A percentile compares a stretch with the other conserved stretches of the same genome.
phyloP scores from a whole-genome alignment of 345 rosid species.

The Salix brachista region DNA sequence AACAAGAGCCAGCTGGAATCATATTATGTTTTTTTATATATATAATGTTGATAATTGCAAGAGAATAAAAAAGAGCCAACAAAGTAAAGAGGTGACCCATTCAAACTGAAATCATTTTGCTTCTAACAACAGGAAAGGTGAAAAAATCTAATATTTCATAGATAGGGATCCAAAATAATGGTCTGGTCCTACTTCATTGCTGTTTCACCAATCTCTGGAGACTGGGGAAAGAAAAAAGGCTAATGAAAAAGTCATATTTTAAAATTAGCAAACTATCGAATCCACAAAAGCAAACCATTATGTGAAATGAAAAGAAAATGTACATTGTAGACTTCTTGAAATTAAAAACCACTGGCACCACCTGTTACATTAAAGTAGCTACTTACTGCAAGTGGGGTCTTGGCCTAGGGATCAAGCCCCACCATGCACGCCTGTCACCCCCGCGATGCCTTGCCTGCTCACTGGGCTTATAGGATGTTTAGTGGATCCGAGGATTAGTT shows the following conservation, averaged over 20 bases:
- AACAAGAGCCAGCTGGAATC: slow-evolving; percentile 16
- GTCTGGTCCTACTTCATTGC: slow-evolving; percentile 7
- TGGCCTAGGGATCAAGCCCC: too few relatives aligned
- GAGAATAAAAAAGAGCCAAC: background rate
- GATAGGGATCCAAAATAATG: background rate
- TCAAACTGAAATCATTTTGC: slow-evolving; percentile 7
- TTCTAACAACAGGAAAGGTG: background rate
- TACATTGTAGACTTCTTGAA: background rate
- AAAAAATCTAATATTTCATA: slow-evolving; percentile 2
- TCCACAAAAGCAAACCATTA: background rate
- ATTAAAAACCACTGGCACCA: background rate
- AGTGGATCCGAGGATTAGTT: too few relatives aligned
- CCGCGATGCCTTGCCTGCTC: too few relatives aligned
- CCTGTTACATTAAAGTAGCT: background rate
- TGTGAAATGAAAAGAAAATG: background rate
- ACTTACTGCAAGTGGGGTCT: background rate
- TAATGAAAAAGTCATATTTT: background rate
- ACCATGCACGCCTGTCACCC: too few relatives aligned
- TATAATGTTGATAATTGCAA: slow-evolving; percentile 13
- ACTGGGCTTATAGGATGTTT: too few relatives aligned
- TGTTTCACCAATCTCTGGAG: background rate
- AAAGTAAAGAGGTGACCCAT: background rate
- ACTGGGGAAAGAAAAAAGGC: background rate
- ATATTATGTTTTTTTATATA: background rate
- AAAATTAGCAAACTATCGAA: background rate